phyloP scores from a whole-genome alignment of 78 protist genomes.

The Trichosphaerium sp. region DNA sequence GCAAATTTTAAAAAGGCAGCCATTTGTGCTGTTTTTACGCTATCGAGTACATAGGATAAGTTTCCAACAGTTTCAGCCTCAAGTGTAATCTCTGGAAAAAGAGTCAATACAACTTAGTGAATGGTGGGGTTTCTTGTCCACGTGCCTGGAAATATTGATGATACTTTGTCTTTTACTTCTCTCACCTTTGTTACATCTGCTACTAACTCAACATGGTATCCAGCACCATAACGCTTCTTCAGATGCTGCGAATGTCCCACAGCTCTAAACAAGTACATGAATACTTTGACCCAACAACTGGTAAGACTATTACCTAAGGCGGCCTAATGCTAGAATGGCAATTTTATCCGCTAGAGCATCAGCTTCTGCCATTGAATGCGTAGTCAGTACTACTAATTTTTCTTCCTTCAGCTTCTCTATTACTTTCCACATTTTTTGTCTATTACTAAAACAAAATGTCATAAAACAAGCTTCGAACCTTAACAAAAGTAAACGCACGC shows the following conservation, averaged over 20 bases:
- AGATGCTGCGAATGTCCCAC: slow-evolving; percentile 37
- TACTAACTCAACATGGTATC: slow-evolving; percentile 29
- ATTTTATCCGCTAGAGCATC: slow-evolving; percentile 15
- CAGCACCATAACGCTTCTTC: slow-evolving; percentile 52
- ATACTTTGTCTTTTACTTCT: background rate
- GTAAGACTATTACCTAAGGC: background rate
- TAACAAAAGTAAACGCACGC: background rate
- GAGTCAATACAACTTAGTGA: too few relatives aligned
- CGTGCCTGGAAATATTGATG: background rate
- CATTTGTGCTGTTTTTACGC: too few relatives aligned
- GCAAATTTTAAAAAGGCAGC: too few relatives aligned
- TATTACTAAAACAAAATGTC: background rate
- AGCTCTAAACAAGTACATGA: background rate
- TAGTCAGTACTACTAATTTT: slow-evolving; percentile 8
- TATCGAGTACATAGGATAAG: too few relatives aligned
- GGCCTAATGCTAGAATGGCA: background rate
- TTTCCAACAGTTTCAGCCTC: too few relatives aligned
- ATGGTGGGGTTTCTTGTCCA: too few relatives aligned
- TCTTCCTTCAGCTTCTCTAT: slow-evolving; percentile 7
- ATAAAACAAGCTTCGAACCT: too few relatives aligned
- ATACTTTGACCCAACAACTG: background rate
- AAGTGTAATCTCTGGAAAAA: too few relatives aligned
- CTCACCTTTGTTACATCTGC: background rate
- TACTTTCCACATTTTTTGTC: slow-evolving; percentile 43
- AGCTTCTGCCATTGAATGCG: slow-evolving; percentile 46